Evolutionary conservation across 371 early-diverging fungal species (phyloP), one percentile per base, ranked within the genome.

Genomic region (Rhizopus stolonifer): DNA sequence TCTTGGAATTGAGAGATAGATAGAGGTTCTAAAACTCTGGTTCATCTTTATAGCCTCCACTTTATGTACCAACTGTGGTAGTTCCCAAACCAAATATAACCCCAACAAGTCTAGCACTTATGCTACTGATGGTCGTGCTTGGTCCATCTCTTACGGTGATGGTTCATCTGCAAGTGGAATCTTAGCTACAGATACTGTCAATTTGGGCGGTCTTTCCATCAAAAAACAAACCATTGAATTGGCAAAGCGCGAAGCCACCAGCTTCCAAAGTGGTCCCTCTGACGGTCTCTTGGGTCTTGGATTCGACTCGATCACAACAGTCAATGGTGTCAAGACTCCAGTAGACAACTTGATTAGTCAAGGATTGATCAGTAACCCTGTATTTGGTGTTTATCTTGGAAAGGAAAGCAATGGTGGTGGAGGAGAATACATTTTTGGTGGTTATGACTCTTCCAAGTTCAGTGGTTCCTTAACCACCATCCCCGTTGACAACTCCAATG

Each of bases 201-300:
- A 31, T 21, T 48, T 67, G 17, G 68, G 68, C 2, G 64, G 56
- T 49, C 56, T 69, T 49, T 57, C 52, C 21, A 55, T 61, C 24
- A 42, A 47, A 13, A 39, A 56, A 14, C 67, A 66, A 26, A 54
- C 52, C 10, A 61, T 66, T 7, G 67, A 58, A 38, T 49, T 66
- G 3, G 67, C 67, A 1, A 52, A 47, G 24, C 34, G 33, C 3
- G 54, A 54, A 33, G 45, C 61, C 0, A 22, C 34, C 15, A 31
- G 45, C 17, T 52, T 61, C 52, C 23, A 49, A 14, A 34, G 25
- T 19, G 53, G 46, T 7, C 56, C 61, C 22, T 44, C 52, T 21
- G 61, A 61, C 25, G 67, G 67, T 34, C 50, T 66, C 24, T 25
- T 66, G 1, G 67, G 81, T 24, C 64, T 81, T 38, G 82, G 68